These are phyloP conservation scores for Aspergillus ostianus DNA, from an alignment of 495 filamentous ascomycete species.

Conservation along the genomic window DNA sequence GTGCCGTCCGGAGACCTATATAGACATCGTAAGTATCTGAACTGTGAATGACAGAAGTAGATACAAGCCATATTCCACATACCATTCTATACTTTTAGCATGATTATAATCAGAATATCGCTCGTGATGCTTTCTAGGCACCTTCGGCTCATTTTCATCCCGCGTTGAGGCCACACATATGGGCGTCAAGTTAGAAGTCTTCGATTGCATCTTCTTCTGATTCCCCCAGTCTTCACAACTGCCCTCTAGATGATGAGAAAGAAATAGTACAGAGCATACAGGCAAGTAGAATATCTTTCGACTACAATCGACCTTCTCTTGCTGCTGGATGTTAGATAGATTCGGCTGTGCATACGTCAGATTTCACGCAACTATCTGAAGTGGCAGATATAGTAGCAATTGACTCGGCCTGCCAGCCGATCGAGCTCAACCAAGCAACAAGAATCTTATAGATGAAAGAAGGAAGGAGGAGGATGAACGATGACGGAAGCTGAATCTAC, in stretches of 20 bases:
- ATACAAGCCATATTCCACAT: conserved; percentile 2
- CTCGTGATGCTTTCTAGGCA: not conserved
- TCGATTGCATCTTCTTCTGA: not conserved
- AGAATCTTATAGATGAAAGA: not conserved
- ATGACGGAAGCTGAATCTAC: not conserved
- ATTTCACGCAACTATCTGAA: not conserved
- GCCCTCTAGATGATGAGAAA: not conserved
- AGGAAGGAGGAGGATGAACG: not conserved
- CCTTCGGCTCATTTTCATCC: conserved; percentile 2
- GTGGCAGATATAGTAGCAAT: too few relatives aligned
- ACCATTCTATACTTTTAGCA: conserved; percentile 65
- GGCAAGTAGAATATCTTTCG: not conserved
- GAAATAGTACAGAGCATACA: not conserved
- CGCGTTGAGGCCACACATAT: conserved; percentile 36
- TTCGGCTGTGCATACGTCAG: not conserved
- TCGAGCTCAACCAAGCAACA: not conserved
- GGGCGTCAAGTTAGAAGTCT: conserved; percentile 8
- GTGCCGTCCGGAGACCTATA: conserved; percentile 78
- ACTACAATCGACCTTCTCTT: not conserved
- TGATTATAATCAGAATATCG: conserved; percentile 30
- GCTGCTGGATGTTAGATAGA: too few relatives aligned
- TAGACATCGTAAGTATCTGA: conserved; percentile 1
- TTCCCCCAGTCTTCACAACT: not conserved
- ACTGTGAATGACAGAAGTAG: not conserved
- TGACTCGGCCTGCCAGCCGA: too few relatives aligned